A percentile compares a stretch with the other conserved stretches of the same genome.
phyloP scores from a whole-genome alignment of 208 protist species.

The Acanthamoeba divionensis region DNA sequence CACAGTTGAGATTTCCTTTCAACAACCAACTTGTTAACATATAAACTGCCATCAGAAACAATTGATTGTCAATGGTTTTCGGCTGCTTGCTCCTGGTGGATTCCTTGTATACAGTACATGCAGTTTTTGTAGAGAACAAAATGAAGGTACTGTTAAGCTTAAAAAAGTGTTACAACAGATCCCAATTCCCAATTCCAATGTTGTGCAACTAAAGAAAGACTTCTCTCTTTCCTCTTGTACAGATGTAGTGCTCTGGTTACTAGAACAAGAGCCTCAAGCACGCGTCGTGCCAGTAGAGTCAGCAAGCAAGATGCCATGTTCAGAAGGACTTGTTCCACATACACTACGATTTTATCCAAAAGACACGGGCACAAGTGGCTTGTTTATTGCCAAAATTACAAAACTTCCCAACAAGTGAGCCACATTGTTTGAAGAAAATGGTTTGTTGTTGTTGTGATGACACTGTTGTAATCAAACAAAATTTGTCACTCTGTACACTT shows the following conservation, averaged over 20 bases:
- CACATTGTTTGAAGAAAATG: too few species aligned
- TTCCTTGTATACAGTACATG: constrained; percentile 70
- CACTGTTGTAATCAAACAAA: too few species aligned
- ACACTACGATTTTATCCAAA: constrained; percentile 67
- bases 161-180: neutral
- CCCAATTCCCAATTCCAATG: neutral
- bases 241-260: constrained; percentile 57
- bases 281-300: constrained; percentile 37
- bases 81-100: constrained; percentile 57
- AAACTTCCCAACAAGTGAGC: too few species aligned
- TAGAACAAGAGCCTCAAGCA: constrained; percentile 20
- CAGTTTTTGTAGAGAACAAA: constrained; percentile 65
- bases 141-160: constrained; percentile 62
- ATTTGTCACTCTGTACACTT: too few species aligned
- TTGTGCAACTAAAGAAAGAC: neutral
- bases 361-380: constrained; percentile 59
- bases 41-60: constrained; percentile 49
- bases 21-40: neutral
- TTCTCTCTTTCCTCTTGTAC: neutral
- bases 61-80: constrained; percentile 63
- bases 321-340: constrained; percentile 37
- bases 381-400: constrained; percentile 65
- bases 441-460: too few species aligned
- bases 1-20: neutral
- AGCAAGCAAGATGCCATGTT: constrained; percentile 16